These are phyloP conservation scores for Metroxylon sagu DNA, from an alignment of 176 grass and related monocot species.

Conservation along the genomic window DNA sequence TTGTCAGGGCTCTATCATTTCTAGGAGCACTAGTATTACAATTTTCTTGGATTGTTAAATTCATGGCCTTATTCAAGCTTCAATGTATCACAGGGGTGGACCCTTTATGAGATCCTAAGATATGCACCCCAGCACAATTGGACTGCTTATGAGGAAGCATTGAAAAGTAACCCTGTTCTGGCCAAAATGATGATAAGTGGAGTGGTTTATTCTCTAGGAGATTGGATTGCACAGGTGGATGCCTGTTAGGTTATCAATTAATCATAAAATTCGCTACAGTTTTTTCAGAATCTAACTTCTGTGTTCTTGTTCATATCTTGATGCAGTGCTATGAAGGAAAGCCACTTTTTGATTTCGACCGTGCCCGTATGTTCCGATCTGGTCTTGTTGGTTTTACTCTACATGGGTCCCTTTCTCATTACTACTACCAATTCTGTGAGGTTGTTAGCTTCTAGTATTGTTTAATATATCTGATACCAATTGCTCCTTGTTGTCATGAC, in stretches of 20 bases:
- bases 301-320: conserved; percentile 5
- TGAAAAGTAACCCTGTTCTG: conserved; percentile 84
- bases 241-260: neutral
- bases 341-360: conserved; percentile 80
- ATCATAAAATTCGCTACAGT: neutral
- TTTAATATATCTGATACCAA: too few relatives aligned
- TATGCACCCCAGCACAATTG: conserved; percentile 95
- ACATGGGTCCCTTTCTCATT: conserved; percentile 93
- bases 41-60: too few relatives aligned
- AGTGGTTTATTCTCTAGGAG: conserved; percentile 84
- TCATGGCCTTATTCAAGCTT: too few relatives aligned
- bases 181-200: conserved; percentile 99
- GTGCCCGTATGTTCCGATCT: conserved; percentile 76
- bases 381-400: conserved; percentile 87
- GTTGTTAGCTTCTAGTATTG: conserved; percentile 18
- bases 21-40: too few relatives aligned
- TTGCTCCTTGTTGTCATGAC: neutral
- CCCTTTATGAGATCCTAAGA: conserved; percentile 70
- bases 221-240: conserved; percentile 90
- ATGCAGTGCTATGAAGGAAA: conserved; percentile 87
- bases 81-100: conserved; percentile 61
- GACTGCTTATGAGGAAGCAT: conserved; percentile 84
- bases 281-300: neutral
- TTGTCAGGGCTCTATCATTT: too few relatives aligned
- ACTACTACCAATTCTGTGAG: conserved; percentile 92